Evolutionary conservation across 352 stramenopile genomes (phyloP).

Genomic region (Phytophthora niederhauseri): DNA sequence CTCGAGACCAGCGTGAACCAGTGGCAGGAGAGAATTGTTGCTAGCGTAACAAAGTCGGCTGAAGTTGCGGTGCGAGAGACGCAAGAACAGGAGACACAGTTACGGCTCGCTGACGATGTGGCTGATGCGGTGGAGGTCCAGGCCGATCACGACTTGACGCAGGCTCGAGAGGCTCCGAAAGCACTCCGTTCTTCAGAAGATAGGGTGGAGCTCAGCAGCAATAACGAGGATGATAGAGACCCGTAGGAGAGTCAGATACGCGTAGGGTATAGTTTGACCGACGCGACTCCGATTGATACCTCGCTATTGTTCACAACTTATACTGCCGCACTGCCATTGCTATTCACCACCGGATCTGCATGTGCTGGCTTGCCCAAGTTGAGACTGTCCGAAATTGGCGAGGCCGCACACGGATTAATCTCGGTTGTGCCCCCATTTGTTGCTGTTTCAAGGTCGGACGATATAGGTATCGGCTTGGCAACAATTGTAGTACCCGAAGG

Average conservation of each 20-base stretch:
- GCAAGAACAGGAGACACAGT: slow-evolving; percentile 41
- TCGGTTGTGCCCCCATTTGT: not conserved
- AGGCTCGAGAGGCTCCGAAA: slow-evolving; percentile 20
- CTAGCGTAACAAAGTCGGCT: slow-evolving; percentile 34
- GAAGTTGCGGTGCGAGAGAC: slow-evolving; percentile 42
- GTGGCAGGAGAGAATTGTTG: slow-evolving; percentile 42
- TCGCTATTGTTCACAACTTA: slow-evolving; percentile 25
- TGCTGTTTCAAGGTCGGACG: not conserved
- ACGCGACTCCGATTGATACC: slow-evolving; percentile 9
- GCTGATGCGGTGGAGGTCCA: slow-evolving; percentile 50
- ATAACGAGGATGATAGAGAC: slow-evolving; percentile 39
- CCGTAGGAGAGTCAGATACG: slow-evolving; percentile 12
- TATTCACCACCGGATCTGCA: slow-evolving; percentile 15
- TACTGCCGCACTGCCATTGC: slow-evolving; percentile 7
- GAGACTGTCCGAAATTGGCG: not conserved
- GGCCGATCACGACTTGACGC: slow-evolving; percentile 34
- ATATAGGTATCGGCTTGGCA: not conserved
- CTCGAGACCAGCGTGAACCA: slow-evolving; percentile 36
- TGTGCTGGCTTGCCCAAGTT: not conserved
- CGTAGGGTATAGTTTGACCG: not conserved
- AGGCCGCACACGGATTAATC: not conserved
- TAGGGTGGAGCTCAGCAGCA: slow-evolving; percentile 14
- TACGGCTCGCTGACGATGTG: slow-evolving; percentile 51
- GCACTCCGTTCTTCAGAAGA: not conserved
- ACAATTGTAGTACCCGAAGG: not conserved